Evolutionary conservation across 2,329 filamentous ascomycete genomes (phyloP), one percentile per base, ranked within the genome.

Genomic region (Verticillium albo-atrum): DNA sequence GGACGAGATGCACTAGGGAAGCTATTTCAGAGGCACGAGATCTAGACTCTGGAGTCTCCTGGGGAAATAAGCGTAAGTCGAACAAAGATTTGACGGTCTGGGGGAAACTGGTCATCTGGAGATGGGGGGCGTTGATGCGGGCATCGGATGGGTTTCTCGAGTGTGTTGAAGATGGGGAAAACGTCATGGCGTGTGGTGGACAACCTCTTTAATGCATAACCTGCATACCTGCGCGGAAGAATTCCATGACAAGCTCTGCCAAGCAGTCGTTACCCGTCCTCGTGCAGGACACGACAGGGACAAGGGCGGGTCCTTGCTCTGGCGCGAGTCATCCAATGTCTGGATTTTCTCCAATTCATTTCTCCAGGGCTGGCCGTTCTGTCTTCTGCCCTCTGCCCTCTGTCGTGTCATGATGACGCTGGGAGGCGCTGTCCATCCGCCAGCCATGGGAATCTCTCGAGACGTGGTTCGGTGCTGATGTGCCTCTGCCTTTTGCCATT

Each of bases 31-130:
- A 53, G 9, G 15, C 26, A 15, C 17, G 25, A 15, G 25, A 53
- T 27, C 25, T 53, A 27, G 51, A 32, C 20, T 23, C 27, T 54
- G 52, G 52, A 32, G 27, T 6, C 30, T 54, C 6, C 34, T 28
- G 54, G 54, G 34, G 54, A 56, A 42, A 42, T 56, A 56, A 56
- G 54, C 54, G 54, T 56, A 56, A 47, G 12, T 47, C 35, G n/a
- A 26, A 37, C 14, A 47, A 47, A 28, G 34, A 34, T 27, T 56
- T 47, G 54, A 20, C 15, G 54, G 42, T 56, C 54, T 37, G 54
- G 54, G 54, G 54, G 27, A 20, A 26, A 27, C n/a, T 37, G 20
- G 25, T 47, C 42, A 23, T 47, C 42, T 47, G 42, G 9, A 20
- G 20, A 2, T 23, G 23, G 42, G n/a, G 42, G 30, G 6, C 30